Percentiles rank a stretch among this genome's conserved stretches.
These are phyloP conservation scores for Crithidia acanthocephali DNA, from an alignment of 208 protist genomes.

Conservation along the genomic window DNA sequence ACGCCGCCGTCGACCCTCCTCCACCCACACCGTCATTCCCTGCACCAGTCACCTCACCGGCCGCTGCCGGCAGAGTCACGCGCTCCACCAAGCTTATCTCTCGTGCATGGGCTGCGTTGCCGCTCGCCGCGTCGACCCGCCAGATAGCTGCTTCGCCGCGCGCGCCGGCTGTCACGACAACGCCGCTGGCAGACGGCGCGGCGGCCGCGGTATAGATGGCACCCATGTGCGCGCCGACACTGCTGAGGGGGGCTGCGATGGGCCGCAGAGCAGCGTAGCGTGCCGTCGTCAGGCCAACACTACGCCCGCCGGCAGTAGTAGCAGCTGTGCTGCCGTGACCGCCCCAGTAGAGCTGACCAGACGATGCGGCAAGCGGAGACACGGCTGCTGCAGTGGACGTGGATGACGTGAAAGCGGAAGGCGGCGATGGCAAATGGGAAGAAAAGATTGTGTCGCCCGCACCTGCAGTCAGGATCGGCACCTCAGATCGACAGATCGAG, in stretches of 20 bases:
- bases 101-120: not conserved
- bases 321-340: not conserved
- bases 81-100: constrained; percentile 36
- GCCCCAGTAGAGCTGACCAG: not conserved
- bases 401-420: too few relatives aligned
- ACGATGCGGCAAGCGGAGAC: not conserved
- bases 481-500: constrained; percentile 3
- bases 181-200: constrained; percentile 22
- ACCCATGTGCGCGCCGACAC: constrained; percentile 42
- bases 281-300: not conserved
- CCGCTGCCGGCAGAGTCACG: not conserved
- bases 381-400: not conserved
- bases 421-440: not conserved
- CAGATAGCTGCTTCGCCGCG: constrained; percentile 66
- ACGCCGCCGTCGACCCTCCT: not conserved
- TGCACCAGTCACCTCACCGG: too few relatives aligned
- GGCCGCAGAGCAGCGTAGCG: constrained; percentile 33
- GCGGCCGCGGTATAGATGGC: constrained; percentile 51
- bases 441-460: not conserved
- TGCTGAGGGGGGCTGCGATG: constrained; percentile 39
- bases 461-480: not conserved
- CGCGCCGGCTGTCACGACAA: constrained; percentile 59
- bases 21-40: too few relatives aligned
- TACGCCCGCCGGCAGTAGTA: not conserved
- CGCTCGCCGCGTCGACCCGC: constrained; percentile 22